These are phyloP conservation scores for Tuber umbilicatum DNA, from an alignment of 495 filamentous ascomycete species.

Conservation along the genomic window DNA sequence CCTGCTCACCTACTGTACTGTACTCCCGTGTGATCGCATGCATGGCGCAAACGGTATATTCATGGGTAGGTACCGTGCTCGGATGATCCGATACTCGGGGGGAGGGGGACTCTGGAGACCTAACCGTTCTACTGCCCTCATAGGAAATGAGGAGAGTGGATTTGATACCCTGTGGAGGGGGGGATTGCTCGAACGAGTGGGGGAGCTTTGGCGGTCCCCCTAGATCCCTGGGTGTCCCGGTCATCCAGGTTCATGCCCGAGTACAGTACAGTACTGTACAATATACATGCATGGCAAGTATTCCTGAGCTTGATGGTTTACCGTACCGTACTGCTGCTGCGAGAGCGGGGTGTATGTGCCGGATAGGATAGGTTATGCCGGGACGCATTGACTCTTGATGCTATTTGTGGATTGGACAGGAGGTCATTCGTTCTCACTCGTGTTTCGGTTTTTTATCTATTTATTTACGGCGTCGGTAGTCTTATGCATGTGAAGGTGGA, in stretches of 20 bases:
- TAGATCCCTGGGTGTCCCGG: no score
- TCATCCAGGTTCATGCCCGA: background rate
- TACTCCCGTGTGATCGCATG: no score
- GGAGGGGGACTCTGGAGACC: no score
- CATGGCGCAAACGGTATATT: no score
- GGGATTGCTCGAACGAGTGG: no score
- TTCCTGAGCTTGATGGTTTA: background rate
- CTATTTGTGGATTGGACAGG: background rate
- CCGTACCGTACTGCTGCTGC: background rate
- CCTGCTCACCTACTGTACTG: no score
- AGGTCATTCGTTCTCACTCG: slow-evolving; percentile 6
- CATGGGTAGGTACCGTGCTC: no score
- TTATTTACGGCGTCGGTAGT: background rate
- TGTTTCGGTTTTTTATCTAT: background rate
- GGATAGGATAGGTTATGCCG: background rate
- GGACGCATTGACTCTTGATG: background rate
- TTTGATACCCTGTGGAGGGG: no score
- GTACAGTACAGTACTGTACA: background rate
- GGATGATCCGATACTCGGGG: no score
- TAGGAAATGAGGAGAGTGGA: no score
- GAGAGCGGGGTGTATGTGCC: background rate
- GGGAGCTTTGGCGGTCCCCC: no score
- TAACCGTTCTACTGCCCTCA: no score
- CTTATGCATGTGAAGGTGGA: background rate
- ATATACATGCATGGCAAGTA: background rate